Evolutionary conservation across 768 basidiomycete species (phyloP).

Genomic region (Erythrobasidium yunnanense): DNA sequence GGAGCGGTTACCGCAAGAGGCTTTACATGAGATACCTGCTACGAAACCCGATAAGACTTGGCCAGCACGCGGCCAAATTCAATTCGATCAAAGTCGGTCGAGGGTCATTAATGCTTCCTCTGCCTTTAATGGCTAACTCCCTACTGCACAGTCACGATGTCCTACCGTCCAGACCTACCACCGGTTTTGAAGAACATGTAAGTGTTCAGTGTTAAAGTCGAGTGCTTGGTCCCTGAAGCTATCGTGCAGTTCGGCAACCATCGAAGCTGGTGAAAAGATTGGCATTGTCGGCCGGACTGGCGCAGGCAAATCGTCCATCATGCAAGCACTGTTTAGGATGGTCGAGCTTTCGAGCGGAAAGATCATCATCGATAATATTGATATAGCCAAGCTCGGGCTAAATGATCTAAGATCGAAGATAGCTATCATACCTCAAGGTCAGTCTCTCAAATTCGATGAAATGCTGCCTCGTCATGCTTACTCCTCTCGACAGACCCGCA

Average conservation of each 20-base stretch:
- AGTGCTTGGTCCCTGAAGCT: slow-evolving; percentile 79
- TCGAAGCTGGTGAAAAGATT: slow-evolving; percentile 47
- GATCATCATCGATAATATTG: slow-evolving; percentile 43
- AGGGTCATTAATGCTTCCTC: not conserved
- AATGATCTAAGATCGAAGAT: slow-evolving; percentile 41
- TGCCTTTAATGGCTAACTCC: not conserved
- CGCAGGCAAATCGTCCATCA: slow-evolving; percentile 26
- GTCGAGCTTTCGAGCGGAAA: slow-evolving; percentile 35
- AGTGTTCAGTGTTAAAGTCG: slow-evolving; percentile 51
- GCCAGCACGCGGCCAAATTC: slow-evolving; percentile 64
- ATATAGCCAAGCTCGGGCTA: slow-evolving; percentile 49
- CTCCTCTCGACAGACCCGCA: slow-evolving; percentile 3
- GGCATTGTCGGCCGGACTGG: slow-evolving; percentile 5
- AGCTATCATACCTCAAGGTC: slow-evolving; percentile 9
- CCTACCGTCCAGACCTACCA: slow-evolving; percentile 79
- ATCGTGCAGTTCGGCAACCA: slow-evolving; percentile 58
- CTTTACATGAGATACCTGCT: slow-evolving; percentile 57
- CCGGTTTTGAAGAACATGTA: slow-evolving; percentile 69
- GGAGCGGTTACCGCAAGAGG: slow-evolving; percentile 65
- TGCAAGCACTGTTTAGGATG: slow-evolving; percentile 34
- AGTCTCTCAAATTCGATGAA: slow-evolving; percentile 37
- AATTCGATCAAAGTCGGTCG: slow-evolving; percentile 50
- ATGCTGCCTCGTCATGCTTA: slow-evolving; percentile 57
- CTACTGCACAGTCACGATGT: slow-evolving; percentile 52
- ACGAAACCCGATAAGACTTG: slow-evolving; percentile 54